Evolutionary conservation across 2,329 filamentous ascomycete species (phyloP), one percentile per base, ranked within the genome.

Genomic region (Allantophomopsis lycopodina): DNA sequence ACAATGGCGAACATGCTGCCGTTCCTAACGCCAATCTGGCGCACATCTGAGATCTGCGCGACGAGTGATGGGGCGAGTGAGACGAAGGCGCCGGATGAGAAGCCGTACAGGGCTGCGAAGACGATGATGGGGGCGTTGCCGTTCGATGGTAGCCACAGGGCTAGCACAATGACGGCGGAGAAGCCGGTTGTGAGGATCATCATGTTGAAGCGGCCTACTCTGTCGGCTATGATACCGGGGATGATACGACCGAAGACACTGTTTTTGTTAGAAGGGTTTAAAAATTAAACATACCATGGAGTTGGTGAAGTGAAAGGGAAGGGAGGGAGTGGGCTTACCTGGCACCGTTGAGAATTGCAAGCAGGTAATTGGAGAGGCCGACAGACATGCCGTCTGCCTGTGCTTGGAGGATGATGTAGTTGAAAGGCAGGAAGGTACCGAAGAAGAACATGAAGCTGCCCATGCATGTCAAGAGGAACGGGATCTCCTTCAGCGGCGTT

Each of bases 1-100:
- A 76, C 64, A 36, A 77, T 55, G 13, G 73, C 68, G 52, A 81
- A 83, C 18, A 74, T 65, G 0, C 71, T 68, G 1, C 83, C 83
- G 2, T 69, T 76, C 5, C 82, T 66, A 2, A 78, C 69, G 12
- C 83, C 83, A 28, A 87, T 77, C 54, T 83, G 68, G 15, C 72
- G 64, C 31, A 84, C 69, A 35, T 83, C 77, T 2, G 73, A 77
- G 44, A 86, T 80, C 50, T 86, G 79, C 2, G 78, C 79, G 16
- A 87, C 63, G 12, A 82, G 61, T 0, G 78, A 69, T 0, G 81
- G 76, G 0, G 65, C 64, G 14, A 85, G 60, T 0, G 72, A 72
- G 30, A 82, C 71, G 48, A 77, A 81, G 2, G 73, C 72, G 11
- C 81, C 82, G 0, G 73, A 78, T 12, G 68, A 68, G 53, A 85